A percentile compares a stretch with the other conserved stretches of the same genome.
These are phyloP conservation scores for Lumnitzera littorea DNA, from an alignment of 345 rosid species.

Conservation along the genomic window DNA sequence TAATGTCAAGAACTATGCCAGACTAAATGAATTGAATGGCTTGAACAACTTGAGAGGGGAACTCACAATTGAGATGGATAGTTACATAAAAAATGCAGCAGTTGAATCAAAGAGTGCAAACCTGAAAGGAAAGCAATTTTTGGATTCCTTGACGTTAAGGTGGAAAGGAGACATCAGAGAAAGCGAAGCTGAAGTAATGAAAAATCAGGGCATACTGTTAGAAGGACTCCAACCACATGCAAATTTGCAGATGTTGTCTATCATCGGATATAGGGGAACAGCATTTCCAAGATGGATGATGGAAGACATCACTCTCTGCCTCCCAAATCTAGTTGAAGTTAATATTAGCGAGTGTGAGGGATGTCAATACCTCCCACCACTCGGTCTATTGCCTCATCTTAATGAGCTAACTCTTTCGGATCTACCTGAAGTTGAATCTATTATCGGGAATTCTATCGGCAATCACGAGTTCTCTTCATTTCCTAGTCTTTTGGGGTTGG, in stretches of 20 bases:
- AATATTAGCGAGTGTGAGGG: slow-evolving; percentile 7
- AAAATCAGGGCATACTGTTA: slow-evolving; percentile 1
- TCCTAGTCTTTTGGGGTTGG: too few relatives aligned
- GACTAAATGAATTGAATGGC: too few relatives aligned
- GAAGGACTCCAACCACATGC: slow-evolving; percentile 9
- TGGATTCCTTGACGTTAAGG: neutral
- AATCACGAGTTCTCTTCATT: too few relatives aligned
- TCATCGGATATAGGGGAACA: slow-evolving; percentile 11
- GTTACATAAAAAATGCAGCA: neutral
- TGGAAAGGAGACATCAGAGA: too few relatives aligned
- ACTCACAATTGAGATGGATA: too few relatives aligned
- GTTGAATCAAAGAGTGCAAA: neutral
- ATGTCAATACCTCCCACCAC: slow-evolving; percentile 12
- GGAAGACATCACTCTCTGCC: neutral
- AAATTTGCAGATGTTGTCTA: slow-evolving; percentile 10
- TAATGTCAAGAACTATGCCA: too few relatives aligned
- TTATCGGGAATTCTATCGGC: too few relatives aligned
- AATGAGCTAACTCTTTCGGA: neutral
- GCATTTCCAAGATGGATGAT: slow-evolving; percentile 18
- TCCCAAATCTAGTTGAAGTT: slow-evolving; percentile 12
- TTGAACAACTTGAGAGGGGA: too few relatives aligned
- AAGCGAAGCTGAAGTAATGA: too few relatives aligned
- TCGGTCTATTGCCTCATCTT: slow-evolving; percentile 19
- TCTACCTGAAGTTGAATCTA: too few relatives aligned
- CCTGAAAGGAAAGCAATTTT: neutral